Percentiles rank a stretch among this genome's conserved stretches.
These are phyloP conservation scores for Ogataea trehaloabstinens DNA, from an alignment of 805 yeast genomes.

Conservation along the genomic window DNA sequence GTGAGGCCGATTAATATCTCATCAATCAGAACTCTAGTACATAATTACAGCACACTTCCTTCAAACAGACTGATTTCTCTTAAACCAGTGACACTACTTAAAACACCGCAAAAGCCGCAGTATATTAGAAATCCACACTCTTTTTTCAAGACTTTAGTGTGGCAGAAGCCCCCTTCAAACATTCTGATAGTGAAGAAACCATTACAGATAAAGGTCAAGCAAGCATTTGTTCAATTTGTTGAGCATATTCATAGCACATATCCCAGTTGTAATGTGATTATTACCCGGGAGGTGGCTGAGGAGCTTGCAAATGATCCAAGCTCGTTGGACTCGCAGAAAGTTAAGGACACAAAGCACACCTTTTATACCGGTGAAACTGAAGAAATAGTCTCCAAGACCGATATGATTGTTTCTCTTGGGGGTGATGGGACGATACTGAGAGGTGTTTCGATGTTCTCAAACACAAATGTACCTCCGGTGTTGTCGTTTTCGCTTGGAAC, in stretches of 20 bases:
- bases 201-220: slow-evolving; percentile 60
- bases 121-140: slow-evolving; percentile 55
- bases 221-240: slow-evolving; percentile 66
- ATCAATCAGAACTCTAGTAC: too few species aligned
- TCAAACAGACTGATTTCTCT: background rate
- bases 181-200: slow-evolving; percentile 85
- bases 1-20: too few species aligned
- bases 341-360: slow-evolving; percentile 24
- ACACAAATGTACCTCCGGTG: slow-evolving; percentile 79
- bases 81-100: slow-evolving; percentile 10
- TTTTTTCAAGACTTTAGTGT: slow-evolving; percentile 58
- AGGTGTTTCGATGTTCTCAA: slow-evolving; percentile 76
- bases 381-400: slow-evolving; percentile 66
- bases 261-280: slow-evolving; percentile 74
- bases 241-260: slow-evolving; percentile 57
- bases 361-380: slow-evolving; percentile 58
- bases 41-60: background rate
- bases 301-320: slow-evolving; percentile 37
- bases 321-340: background rate
- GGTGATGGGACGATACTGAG: slow-evolving; percentile 93
- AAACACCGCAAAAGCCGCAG: slow-evolving; percentile 42
- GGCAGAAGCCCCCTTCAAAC: slow-evolving; percentile 75
- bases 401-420: slow-evolving; percentile 83
- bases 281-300: slow-evolving; percentile 68
- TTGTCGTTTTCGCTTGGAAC: slow-evolving; percentile 89